Base-by-base conservation (phyloP, 2,329 filamentous ascomycete species). In the Diaporthe caulivora region DNA sequence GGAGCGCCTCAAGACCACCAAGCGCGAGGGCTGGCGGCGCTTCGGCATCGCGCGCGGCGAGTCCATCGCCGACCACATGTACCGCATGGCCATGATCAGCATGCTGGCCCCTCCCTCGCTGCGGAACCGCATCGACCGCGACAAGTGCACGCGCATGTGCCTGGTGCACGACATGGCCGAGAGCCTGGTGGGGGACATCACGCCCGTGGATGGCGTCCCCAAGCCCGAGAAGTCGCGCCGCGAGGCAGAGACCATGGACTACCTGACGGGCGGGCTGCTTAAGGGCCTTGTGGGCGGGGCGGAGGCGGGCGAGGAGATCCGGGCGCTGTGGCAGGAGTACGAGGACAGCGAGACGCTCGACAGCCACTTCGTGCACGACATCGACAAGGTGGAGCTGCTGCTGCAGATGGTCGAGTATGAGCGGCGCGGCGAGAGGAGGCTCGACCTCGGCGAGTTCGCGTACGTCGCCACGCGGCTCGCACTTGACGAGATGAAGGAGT, bases 61-160 rank as follows among this genome's bases (percentile, higher is more conserved):
- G 84, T 97, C 95, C 2, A 98, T 99, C 80, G 90, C 94, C 70
- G 97, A 99, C 85, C 97, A 99, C 88, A 99, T 99, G 97, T 99
- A 98, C 85, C 95, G 97, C 84, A 99, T 99, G 97, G 95, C 95
- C 65, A 90, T 99, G 78, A 95, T 99, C 83, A 95, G 94, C 76
- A 94, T 99, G 92, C 90, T 98, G 77, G 95, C 95, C 2, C 96
- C 97, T 1, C 88, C 94, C 0, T 85, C 92, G 1, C 90, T 98
- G 15, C 88, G 91, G 2, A 84, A 90, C 0, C 89, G 89, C 51
- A 87, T 98, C 79, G 93, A 98, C 81, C 88, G 98, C 51, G 84
- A 89, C 34, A 92, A 92, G 78, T 99, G 97, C 87, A 96, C 95
- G 79, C 94, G 94, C 84, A 98, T 99, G 95, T 96, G 95, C 34